Evolutionary conservation across 306 rosid species (phyloP).

Genomic region (Prunus padus): DNA sequence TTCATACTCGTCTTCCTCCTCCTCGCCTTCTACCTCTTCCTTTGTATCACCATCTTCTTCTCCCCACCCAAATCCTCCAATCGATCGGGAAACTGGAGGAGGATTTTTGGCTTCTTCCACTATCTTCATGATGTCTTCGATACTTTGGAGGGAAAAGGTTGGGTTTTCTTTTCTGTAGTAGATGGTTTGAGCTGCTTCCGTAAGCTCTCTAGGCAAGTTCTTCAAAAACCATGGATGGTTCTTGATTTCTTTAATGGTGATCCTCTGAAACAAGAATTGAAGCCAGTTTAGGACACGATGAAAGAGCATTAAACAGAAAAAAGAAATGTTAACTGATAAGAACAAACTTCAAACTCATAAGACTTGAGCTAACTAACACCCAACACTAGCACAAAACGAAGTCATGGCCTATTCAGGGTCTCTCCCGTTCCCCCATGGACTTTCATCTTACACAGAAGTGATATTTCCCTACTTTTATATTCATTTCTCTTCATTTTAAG

Average conservation of each 20-base stretch:
- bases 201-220: constrained; percentile 84
- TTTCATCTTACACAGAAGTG: background rate
- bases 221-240: constrained; percentile 76
- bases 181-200: constrained; percentile 68
- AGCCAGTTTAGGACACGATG: constrained; percentile 22
- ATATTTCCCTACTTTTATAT: background rate
- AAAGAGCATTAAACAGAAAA: background rate
- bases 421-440: background rate
- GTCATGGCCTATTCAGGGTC: background rate
- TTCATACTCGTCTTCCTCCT: constrained; percentile 67
- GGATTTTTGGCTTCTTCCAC: constrained; percentile 70
- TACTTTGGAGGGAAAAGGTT: constrained; percentile 65
- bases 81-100: constrained; percentile 50
- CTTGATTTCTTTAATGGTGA: constrained; percentile 78
- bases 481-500: background rate
- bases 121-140: constrained; percentile 71
- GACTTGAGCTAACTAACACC: background rate
- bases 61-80: constrained; percentile 77
- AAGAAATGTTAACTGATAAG: background rate
- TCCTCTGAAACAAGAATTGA: constrained; percentile 52
- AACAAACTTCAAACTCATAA: background rate
- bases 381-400: background rate
- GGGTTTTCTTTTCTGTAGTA: constrained; percentile 77
- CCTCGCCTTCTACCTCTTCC: constrained; percentile 36
- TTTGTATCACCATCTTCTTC: constrained; percentile 53